Percentiles rank a stretch among this genome's conserved stretches.
These are phyloP conservation scores for Lenwebbia sp. DNA, from an alignment of 345 rosid genomes.

Conservation along the genomic window DNA sequence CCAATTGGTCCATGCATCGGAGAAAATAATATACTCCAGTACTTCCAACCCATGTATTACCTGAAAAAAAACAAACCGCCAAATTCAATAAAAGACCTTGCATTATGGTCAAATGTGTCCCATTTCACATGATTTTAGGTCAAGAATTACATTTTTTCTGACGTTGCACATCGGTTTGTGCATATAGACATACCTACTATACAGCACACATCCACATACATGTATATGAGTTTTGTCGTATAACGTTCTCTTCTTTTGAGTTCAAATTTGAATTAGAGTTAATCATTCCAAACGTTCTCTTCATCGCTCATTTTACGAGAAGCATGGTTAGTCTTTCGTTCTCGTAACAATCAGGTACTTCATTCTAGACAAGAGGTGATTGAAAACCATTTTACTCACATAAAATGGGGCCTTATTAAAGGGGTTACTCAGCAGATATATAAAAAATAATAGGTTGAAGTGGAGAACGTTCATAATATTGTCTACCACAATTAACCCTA, in stretches of 20 bases:
- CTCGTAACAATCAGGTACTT: neutral
- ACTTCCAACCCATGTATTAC: neutral
- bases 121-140: neutral
- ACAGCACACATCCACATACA: neutral
- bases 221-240: neutral
- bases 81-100: neutral
- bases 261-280: neutral
- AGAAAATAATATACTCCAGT: neutral
- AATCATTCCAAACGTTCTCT: neutral
- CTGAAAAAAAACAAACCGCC: too few relatives aligned
- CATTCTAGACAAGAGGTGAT: neutral
- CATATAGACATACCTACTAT: neutral
- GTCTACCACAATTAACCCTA: neutral
- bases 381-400: neutral
- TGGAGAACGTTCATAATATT: neutral
- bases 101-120: neutral
- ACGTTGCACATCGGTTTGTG: too few relatives aligned
- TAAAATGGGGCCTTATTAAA: neutral
- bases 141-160: neutral
- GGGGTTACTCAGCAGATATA: neutral
- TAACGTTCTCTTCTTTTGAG: neutral
- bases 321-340: neutral
- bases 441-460: neutral
- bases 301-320: neutral
- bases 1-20: neutral